phyloP scores from a whole-genome alignment of 306 rosid genomes.

The Phaseolus lunatus region DNA sequence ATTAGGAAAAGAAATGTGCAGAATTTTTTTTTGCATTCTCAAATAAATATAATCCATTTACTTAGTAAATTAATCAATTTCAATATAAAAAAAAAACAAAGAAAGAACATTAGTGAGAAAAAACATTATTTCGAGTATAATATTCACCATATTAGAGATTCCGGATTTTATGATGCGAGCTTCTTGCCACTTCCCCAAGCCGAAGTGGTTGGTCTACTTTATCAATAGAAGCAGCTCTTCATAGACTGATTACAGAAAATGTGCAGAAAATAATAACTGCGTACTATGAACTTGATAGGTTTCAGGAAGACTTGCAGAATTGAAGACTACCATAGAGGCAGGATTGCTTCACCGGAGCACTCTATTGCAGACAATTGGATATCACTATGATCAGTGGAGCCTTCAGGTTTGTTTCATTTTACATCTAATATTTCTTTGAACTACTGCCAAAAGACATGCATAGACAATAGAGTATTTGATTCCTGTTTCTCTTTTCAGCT shows the following conservation, averaged over 20 bases:
- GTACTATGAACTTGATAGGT: slow-evolving; percentile 56
- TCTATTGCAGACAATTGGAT: slow-evolving; percentile 70
- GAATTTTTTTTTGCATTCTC: too few relatives aligned
- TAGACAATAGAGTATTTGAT: neutral
- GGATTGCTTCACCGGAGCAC: slow-evolving; percentile 70
- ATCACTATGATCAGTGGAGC: slow-evolving; percentile 79
- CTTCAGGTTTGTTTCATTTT: slow-evolving; percentile 67
- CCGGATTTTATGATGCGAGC: slow-evolving; percentile 32
- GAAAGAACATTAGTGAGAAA: too few relatives aligned
- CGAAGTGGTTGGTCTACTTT: neutral
- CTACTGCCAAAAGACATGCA: slow-evolving; percentile 30
- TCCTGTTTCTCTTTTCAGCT: slow-evolving; percentile 31
- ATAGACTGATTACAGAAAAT: slow-evolving; percentile 21
- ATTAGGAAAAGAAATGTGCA: too few relatives aligned
- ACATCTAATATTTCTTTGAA: slow-evolving; percentile 30
- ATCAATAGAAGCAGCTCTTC: slow-evolving; percentile 14
- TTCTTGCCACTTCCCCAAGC: neutral
- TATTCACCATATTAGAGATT: slow-evolving; percentile 4
- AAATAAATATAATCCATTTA: too few relatives aligned
- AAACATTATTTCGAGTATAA: too few relatives aligned
- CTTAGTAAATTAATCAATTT: too few relatives aligned
- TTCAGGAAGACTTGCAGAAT: slow-evolving; percentile 63
- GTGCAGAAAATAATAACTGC: slow-evolving; percentile 30
- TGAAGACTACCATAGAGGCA: slow-evolving; percentile 78
- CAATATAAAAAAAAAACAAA: too few relatives aligned